Conservation (phyloP, 1,284 basidiomycete species). For the Trametes pubescens region DNA sequence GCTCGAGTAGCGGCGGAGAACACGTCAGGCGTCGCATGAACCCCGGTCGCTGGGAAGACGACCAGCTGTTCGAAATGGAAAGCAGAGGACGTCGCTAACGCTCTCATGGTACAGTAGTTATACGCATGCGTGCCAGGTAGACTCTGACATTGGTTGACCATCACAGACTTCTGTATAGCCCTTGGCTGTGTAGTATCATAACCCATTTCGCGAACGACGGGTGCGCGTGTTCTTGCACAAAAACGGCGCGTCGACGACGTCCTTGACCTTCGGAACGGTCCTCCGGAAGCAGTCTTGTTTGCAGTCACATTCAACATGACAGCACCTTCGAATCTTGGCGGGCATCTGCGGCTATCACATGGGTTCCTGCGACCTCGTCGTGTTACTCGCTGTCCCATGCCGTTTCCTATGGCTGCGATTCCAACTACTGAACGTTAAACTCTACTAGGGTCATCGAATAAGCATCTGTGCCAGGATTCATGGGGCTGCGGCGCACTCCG, state of each 20-base stretch:
- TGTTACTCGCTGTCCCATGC: neutral
- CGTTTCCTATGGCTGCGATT: neutral
- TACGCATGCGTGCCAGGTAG: neutral
- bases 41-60: slow-evolving; percentile 44
- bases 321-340: neutral
- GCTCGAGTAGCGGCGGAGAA: slow-evolving; percentile 40
- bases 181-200: too few species aligned
- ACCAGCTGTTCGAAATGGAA: slow-evolving; percentile 71
- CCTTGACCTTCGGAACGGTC: neutral
- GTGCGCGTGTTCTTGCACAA: too few species aligned
- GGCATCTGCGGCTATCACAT: neutral
- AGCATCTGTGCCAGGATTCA: too few species aligned
- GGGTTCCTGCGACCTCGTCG: neutral
- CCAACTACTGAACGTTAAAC: neutral
- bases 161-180: neutral
- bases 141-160: neutral
- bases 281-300: neutral
- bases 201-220: too few species aligned
- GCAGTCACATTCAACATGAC: slow-evolving; percentile 7
- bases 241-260: too few species aligned
- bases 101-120: neutral
- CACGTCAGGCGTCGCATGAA: slow-evolving; percentile 43
- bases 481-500: too few species aligned
- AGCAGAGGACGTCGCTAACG: slow-evolving; percentile 44
- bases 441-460: neutral